Percentiles rank a stretch among this genome's conserved stretches.
phyloP scores from a whole-genome alignment of 2,329 filamentous ascomycete species.

The Hypocrella siamensis region DNA sequence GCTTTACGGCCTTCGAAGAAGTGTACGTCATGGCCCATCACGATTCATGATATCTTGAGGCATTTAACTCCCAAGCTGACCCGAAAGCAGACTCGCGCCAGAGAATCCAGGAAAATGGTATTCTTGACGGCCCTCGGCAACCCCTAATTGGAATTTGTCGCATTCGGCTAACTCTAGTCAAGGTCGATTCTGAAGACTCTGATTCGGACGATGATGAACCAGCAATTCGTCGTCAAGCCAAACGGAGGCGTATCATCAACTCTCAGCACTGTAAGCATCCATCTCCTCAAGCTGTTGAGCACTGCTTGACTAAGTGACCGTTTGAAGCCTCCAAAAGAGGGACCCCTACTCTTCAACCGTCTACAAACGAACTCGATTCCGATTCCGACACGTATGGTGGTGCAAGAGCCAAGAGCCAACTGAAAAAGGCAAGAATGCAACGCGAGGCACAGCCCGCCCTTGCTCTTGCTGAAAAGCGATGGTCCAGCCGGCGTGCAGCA shows the following conservation, averaged over 20 bases:
- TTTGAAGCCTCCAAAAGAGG: slow-evolving; percentile 41
- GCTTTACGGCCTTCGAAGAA: slow-evolving; percentile 84
- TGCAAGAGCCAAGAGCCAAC: slow-evolving; percentile 49
- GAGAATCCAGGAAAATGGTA: slow-evolving; percentile 42
- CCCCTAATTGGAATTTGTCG: neutral
- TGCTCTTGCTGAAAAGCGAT: slow-evolving; percentile 67
- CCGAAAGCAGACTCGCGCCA: slow-evolving; percentile 33
- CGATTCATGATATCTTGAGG: slow-evolving; percentile 4
- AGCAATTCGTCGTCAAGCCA: slow-evolving; percentile 42
- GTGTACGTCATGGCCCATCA: slow-evolving; percentile 42
- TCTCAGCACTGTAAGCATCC: slow-evolving; percentile 43
- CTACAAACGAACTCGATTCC: slow-evolving; percentile 47
- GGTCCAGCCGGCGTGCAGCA: slow-evolving; percentile 74
- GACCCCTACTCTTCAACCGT: slow-evolving; percentile 38
- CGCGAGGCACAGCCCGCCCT: slow-evolving; percentile 51
- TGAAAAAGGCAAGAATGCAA: slow-evolving; percentile 65
- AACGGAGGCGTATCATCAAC: slow-evolving; percentile 52
- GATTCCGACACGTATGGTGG: slow-evolving; percentile 69
- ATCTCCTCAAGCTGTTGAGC: neutral
- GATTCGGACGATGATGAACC: slow-evolving; percentile 55
- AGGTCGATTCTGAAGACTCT: slow-evolving; percentile 45
- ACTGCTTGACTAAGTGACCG: neutral
- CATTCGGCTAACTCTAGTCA: slow-evolving; percentile 1
- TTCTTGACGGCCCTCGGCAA: slow-evolving; percentile 13
- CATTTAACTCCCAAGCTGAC: slow-evolving; percentile 13